Conservation (phyloP, 1,284 basidiomycete genomes). For the Ceratobasidium sp. region DNA sequence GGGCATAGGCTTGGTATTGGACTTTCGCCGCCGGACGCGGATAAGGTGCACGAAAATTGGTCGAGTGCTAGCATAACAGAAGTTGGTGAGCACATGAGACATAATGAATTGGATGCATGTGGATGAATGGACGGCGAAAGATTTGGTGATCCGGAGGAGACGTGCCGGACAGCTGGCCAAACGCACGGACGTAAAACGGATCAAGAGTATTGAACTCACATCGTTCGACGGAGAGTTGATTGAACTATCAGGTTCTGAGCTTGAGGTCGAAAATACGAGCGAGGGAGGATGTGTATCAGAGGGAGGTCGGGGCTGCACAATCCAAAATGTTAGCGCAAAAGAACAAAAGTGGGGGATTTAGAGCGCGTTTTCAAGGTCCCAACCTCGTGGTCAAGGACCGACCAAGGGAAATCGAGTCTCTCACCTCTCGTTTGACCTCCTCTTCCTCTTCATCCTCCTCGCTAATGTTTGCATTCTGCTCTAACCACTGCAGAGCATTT, state of each 20-base stretch:
- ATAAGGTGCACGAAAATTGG: constrained; percentile 19
- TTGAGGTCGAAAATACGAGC: constrained; percentile 38
- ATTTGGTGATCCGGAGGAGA: constrained; percentile 15
- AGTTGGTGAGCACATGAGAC: constrained; percentile 16
- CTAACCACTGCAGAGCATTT: constrained; percentile 43
- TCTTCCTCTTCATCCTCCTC: constrained; percentile 38
- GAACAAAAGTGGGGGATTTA: background rate
- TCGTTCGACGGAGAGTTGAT: constrained; percentile 35
- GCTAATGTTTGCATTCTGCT: constrained; percentile 40
- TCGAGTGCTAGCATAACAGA: constrained; percentile 23
- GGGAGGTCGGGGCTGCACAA: constrained; percentile 24
- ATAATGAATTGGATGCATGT: background rate
- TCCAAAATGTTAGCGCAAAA: background rate
- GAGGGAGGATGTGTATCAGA: constrained; percentile 38
- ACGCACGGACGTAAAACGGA: background rate
- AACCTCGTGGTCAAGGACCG: no score
- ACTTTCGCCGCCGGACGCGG: constrained; percentile 10
- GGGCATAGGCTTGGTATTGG: constrained; percentile 14
- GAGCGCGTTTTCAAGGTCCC: background rate
- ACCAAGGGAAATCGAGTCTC: background rate
- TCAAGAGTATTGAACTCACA: constrained; percentile 27
- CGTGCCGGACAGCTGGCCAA: background rate
- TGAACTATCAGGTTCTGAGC: constrained; percentile 32
- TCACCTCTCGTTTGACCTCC: constrained; percentile 30
- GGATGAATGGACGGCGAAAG: background rate